phyloP scores from a whole-genome alignment of 2,329 filamentous ascomycete genomes.

The Calonectria multiphialidica region DNA sequence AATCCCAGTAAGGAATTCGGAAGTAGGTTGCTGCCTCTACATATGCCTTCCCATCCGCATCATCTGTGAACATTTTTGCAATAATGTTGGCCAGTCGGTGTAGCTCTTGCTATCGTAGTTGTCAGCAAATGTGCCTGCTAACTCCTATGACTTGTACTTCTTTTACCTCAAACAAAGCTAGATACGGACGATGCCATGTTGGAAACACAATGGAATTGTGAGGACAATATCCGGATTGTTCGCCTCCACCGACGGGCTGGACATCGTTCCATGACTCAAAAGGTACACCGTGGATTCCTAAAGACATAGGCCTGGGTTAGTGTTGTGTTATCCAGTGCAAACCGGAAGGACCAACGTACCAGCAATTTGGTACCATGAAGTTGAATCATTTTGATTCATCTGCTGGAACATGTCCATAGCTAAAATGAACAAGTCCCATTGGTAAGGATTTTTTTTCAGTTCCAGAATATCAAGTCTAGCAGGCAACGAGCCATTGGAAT shows the following conservation, averaged over 20 bases:
- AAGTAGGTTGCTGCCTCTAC: slow-evolving; percentile 63
- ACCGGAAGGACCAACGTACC: slow-evolving; percentile 61
- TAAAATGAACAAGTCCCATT: slow-evolving; percentile 83
- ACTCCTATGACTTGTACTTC: too few relatives aligned
- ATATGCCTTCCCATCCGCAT: slow-evolving; percentile 61
- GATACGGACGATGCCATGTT: slow-evolving; percentile 87
- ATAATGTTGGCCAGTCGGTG: slow-evolving; percentile 55
- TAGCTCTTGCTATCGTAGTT: slow-evolving; percentile 50
- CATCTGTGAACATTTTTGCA: slow-evolving; percentile 61
- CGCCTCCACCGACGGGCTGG: slow-evolving; percentile 61
- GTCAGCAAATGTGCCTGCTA: slow-evolving; percentile 25
- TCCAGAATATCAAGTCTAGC: slow-evolving; percentile 76
- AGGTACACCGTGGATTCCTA: slow-evolving; percentile 86
- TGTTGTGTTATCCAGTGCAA: neutral
- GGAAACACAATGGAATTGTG: slow-evolving; percentile 83
- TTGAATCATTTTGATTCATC: slow-evolving; percentile 69
- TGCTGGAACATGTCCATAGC: slow-evolving; percentile 80
- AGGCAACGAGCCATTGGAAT: slow-evolving; percentile 55
- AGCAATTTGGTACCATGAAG: slow-evolving; percentile 84
- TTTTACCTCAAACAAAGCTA: slow-evolving; percentile 69
- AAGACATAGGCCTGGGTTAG: slow-evolving; percentile 16
- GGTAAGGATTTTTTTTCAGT: slow-evolving; percentile 72
- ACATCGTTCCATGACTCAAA: slow-evolving; percentile 67
- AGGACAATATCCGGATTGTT: slow-evolving; percentile 78
- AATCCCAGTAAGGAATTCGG: slow-evolving; percentile 72